Conservation (phyloP, 805 yeast species). For the Soucietia sequanensis region DNA sequence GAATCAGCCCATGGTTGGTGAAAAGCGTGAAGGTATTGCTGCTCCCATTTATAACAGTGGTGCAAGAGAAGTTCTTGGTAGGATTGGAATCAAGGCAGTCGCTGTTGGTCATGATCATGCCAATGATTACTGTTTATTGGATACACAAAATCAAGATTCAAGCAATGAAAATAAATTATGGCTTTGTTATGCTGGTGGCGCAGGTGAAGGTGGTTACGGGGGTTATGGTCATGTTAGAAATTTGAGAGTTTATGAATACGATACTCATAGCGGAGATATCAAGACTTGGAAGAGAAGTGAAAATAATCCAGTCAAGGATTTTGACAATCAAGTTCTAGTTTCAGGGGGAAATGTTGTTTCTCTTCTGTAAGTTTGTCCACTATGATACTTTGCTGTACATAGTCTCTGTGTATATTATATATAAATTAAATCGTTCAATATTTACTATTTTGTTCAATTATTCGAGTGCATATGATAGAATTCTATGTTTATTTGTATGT, state of each 20-base stretch:
- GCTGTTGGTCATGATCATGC: slow-evolving; percentile 95
- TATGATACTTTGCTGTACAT: no score
- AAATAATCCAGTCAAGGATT: slow-evolving; percentile 43
- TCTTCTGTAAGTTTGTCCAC: background rate
- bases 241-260: slow-evolving; percentile 67
- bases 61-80: slow-evolving; percentile 55
- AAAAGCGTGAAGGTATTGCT: slow-evolving; percentile 67
- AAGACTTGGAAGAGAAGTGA: slow-evolving; percentile 75
- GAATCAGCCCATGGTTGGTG: slow-evolving; percentile 55
- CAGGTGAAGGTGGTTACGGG: slow-evolving; percentile 95
- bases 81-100: slow-evolving; percentile 70
- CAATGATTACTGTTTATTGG: slow-evolving; percentile 82
- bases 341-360: slow-evolving; percentile 42
- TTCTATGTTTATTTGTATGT: no score
- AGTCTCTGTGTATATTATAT: background rate
- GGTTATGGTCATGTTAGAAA: slow-evolving; percentile 89
- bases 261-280: slow-evolving; percentile 47
- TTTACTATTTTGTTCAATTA: no score
- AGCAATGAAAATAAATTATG: slow-evolving; percentile 47
- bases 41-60: slow-evolving; percentile 75
- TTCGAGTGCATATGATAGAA: no score
- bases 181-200: slow-evolving; percentile 93
- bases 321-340: slow-evolving; percentile 55
- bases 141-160: slow-evolving; percentile 34
- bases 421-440: background rate